Percentiles rank a stretch among this genome's conserved stretches.
phyloP scores from a whole-genome alignment of 164 flowering plant genomes.

The Aristolochia californica region DNA sequence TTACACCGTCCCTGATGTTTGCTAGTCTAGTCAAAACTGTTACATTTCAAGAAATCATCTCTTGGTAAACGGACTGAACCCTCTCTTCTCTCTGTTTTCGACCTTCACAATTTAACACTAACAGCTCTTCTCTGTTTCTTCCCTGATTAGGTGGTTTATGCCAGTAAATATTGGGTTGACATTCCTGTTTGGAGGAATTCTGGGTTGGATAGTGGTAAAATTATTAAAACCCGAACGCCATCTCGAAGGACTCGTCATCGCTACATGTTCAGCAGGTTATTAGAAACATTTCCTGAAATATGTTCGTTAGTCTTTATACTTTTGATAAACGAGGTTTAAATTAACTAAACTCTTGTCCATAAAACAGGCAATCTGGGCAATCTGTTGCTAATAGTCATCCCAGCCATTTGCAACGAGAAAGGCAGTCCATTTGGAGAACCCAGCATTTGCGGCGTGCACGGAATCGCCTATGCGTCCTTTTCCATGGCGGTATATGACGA shows the following conservation, averaged over 20 bases:
- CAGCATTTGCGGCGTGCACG: constrained; percentile 34
- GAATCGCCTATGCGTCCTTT: constrained; percentile 80
- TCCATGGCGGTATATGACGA: constrained; percentile 77
- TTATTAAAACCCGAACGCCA: constrained; percentile 56
- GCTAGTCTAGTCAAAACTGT: constrained; percentile 71
- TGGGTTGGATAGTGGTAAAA: constrained; percentile 82
- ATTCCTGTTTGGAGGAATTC: constrained; percentile 58
- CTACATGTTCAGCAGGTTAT: constrained; percentile 70
- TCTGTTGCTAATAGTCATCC: constrained; percentile 66
- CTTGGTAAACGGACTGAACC: constrained; percentile 46
- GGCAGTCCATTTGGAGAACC: constrained; percentile 67
- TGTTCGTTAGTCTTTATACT: not conserved
- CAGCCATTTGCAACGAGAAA: constrained; percentile 67
- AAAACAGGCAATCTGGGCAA: constrained; percentile 77
- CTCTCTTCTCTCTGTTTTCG: not conserved
- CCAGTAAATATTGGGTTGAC: constrained; percentile 72
- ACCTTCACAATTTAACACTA: not conserved
- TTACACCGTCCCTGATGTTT: constrained; percentile 78
- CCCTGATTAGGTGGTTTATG: constrained; percentile 85
- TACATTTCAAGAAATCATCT: constrained; percentile 65
- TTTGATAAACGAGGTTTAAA: not conserved
- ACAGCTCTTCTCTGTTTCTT: not conserved
- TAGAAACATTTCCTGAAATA: not conserved
- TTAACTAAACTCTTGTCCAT: not conserved
- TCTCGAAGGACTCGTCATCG: constrained; percentile 68